Base-by-base conservation (phyloP, 768 basidiomycete genomes). In the Tulasnella sp. region DNA sequence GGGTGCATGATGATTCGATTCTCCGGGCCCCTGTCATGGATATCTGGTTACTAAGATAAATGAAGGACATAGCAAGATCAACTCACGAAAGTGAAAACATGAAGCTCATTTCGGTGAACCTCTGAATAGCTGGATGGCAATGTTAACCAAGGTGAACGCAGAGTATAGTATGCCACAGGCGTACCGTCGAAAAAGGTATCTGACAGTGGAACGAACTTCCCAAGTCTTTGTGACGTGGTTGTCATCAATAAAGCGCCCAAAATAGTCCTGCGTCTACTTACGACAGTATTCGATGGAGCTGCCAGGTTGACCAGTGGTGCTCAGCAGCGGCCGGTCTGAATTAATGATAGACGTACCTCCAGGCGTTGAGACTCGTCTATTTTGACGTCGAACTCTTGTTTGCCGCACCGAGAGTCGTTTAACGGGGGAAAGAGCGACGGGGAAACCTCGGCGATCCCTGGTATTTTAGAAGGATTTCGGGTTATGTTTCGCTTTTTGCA, bases 191-290 rank as follows among this genome's bases (percentile, higher is more conserved):
- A 79, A 83, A 26, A 78, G 85, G 85, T 85, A 46, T 85, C 82
- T 20, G 85, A 85, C 44, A 87, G 85, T 11, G 84, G 81, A 39
- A 87, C 82, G 67, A 86, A 87, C 82, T 87, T 88, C 78, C 90
- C 88, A 69, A 88, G 82, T 13, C 83, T 86, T 70, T 29, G 46
- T 29, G 15, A 29, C 3, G 23, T 18, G 9, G 6, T 7, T 6
- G 2, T 7, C 73, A 20, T 74, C 51, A 51, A 74, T 18, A 10
- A 51, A 74, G 16, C 4, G 37, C 10, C 16, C 3, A 6, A n/a
- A 18, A 13, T 20, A 74, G 11, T 20, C 5, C 46, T 2, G 11
- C 37, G 37, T 40, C 37, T 6, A 74, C 73, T 42, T 46, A 74
- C 73, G 77, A 77, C 15, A 76, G 42, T 29, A 75, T 77, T 26